phyloP scores from a whole-genome alignment of 2,329 filamentous ascomycete species.

The Penicillium oxalicum region DNA sequence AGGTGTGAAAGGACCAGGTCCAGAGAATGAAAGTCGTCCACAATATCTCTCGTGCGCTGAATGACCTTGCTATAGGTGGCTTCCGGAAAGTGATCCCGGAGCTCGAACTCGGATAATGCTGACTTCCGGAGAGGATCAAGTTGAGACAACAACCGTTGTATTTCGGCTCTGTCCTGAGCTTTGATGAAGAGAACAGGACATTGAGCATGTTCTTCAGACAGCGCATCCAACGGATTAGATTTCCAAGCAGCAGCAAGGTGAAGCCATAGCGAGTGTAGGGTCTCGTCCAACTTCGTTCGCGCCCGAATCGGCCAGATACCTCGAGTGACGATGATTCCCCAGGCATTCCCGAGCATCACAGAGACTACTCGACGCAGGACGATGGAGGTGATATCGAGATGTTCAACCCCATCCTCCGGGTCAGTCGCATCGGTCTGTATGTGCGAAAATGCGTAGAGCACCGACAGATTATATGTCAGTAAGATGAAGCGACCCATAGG shows the following conservation, averaged over 20 bases:
- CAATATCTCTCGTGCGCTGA: conserved; percentile 71
- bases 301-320: conserved; percentile 92
- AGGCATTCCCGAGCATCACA: conserved; percentile 79
- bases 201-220: conserved; percentile 56
- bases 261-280: conserved; percentile 79
- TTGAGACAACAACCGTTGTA: neutral
- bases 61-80: conserved; percentile 68
- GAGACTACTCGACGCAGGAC: conserved; percentile 82
- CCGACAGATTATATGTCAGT: conserved; percentile 91
- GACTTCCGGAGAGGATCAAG: neutral
- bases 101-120: conserved; percentile 64
- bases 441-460: conserved; percentile 68
- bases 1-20: conserved; percentile 53
- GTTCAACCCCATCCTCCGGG: conserved; percentile 71
- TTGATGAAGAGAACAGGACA: neutral
- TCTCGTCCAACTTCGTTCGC: conserved; percentile 79
- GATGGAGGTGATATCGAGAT: conserved; percentile 82
- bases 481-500: conserved; percentile 91
- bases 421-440: neutral
- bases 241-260: conserved; percentile 97
- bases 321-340: conserved; percentile 85
- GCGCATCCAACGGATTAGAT: conserved; percentile 73
- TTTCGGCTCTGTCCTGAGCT: neutral
- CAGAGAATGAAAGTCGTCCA: conserved; percentile 95
- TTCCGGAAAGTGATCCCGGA: conserved; percentile 78